Base-by-base conservation (phyloP, 1,284 basidiomycete species). In the Trametes polyzona region DNA sequence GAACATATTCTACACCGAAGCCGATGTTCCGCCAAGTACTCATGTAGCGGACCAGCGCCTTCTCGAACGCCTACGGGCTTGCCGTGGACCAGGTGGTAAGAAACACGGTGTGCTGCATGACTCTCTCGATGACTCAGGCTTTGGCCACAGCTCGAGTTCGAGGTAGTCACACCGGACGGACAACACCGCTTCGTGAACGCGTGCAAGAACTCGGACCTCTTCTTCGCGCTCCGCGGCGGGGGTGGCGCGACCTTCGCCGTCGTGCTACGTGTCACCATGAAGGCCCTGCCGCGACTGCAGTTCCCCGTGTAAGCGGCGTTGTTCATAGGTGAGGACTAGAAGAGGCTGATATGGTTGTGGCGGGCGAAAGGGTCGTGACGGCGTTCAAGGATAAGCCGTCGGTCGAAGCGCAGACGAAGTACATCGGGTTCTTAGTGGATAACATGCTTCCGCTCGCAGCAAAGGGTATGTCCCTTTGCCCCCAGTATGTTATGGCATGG, bases 221-320 rank as follows among this genome's bases (percentile, higher is more conserved):
- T 82, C 67, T 83, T 79, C 75, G 80, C 80, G 0, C 64, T 83
- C 48, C 74, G 78, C 23, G 82, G 81, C 1, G 81, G 81, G 1
- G 81, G 82, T 1, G 79, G 78, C 5, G 70, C 75, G 3, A 78
- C 75, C 6, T 81, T 68, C 54, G 78, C 75, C 26, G 71, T 80
- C 32, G 70, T 79, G 14, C 71, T 70, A 37, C 72, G 72, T 4
- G 74, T 74, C 12, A 79, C 76, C 1, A 75, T 75, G 65, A 60
- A 61, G 16, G 74, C 77, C 0, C 74, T 75, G 36, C 72, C 73
- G 0, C 36, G 57, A 4, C 48, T 32, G 4, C 12, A 23, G 30
- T 69, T 14, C 73, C 77, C 2, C 39, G 74, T 37, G 66, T 66
- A 23, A n/a, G 46, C 8, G 68, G 44, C 16, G 12, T 32, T 26